Percentiles rank a stretch among this genome's conserved stretches.
phyloP scores from a whole-genome alignment of 164 flowering plant species.

The Annona cherimola region DNA sequence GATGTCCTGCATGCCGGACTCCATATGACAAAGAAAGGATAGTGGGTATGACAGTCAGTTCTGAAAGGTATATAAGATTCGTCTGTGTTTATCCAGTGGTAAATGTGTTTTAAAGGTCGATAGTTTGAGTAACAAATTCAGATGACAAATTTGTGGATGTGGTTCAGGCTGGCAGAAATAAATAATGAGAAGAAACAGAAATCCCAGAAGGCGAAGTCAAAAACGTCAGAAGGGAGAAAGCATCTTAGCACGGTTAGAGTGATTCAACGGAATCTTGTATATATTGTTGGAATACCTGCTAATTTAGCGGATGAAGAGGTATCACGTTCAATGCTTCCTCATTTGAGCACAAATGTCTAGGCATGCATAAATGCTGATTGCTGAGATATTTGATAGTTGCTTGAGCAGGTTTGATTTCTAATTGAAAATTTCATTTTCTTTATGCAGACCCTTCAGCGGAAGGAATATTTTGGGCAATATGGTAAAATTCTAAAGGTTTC shows the following conservation, averaged over 20 bases:
- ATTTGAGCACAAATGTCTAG: neutral
- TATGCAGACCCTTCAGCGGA: constrained; percentile 77
- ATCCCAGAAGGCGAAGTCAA: constrained; percentile 69
- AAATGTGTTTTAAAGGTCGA: neutral
- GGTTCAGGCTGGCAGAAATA: constrained; percentile 73
- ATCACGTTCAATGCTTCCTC: neutral
- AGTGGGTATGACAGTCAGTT: constrained; percentile 71
- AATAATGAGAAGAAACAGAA: constrained; percentile 60
- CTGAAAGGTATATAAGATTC: constrained; percentile 54
- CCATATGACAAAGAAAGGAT: constrained; percentile 94
- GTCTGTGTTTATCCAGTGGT: neutral
- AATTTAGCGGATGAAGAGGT: constrained; percentile 95
- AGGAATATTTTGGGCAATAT: constrained; percentile 92
- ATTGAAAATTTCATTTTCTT: constrained; percentile 3
- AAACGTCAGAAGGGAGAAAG: constrained; percentile 76
- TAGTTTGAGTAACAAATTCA: neutral
- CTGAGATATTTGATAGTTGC: neutral
- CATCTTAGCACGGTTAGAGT: constrained; percentile 91
- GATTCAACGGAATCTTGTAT: constrained; percentile 88
- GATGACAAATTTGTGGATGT: no score
- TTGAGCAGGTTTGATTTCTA: neutral
- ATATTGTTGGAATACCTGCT: constrained; percentile 88
- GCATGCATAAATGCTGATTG: neutral
- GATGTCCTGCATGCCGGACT: constrained; percentile 95
- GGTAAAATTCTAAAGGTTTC: constrained; percentile 95